Base-by-base conservation (phyloP, 495 filamentous ascomycete species). In the Neurospora discreta region DNA sequence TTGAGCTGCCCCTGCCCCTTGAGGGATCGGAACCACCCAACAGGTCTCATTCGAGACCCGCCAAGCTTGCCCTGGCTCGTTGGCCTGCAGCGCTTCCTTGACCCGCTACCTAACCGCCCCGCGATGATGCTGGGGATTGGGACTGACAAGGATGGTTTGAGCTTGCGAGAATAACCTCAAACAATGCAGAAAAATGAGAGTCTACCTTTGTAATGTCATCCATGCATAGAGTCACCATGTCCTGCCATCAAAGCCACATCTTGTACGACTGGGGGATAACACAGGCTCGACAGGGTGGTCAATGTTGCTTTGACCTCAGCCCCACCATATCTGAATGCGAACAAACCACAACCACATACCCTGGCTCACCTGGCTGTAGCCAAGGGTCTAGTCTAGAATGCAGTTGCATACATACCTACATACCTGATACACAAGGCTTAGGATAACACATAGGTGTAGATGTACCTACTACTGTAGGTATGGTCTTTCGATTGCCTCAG, bases 221-320 rank as follows among this genome's bases (percentile, higher is more conserved):
- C 44, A 52, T 11, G 15, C 13, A 23, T 26, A 23, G 7, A 58
- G 26, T 58, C 46, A 26, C 46, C 5, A 15, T 15, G 23, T 7
- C 15, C 26, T 65, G 52, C 52, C 52, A 60, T 26, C 13, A 60
- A 60, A 60, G 52, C 23, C 52, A 65, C 52, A 33, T 65, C 5
- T 65, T 65, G 52, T 65, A 33, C 52, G 52, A 65, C 52, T 60
- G 10, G 23, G 26, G 43, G 43, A 20, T 20, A 46, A 46, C 43
- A 46, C 42, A 36, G 33, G 33, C 33, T 36, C 33, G 6, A 36
- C 33, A 20, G n/a, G 42, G 42, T 43, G 3, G 46, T 58, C 11
- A 13, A 13, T 23, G 11, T 52, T 39, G 39, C 43, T 70, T 65
- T 44, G 60, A 69, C 68, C 52, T 74, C 74, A 72, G 26, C 26